phyloP scores from a whole-genome alignment of 441 rosid genomes.

The Aquilaria agallochum region DNA sequence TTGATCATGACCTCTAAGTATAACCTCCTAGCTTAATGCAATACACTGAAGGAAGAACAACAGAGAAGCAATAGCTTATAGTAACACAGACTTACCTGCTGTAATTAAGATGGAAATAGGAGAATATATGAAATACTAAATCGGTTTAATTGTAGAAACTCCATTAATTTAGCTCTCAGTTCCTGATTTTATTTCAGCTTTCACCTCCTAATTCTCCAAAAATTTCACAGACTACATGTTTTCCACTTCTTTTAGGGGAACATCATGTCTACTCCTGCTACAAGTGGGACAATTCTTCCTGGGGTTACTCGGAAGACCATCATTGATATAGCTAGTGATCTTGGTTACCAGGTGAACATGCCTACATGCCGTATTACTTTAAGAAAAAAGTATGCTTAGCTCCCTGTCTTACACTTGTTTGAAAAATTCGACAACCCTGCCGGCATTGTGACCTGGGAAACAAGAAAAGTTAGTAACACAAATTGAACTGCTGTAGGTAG shows the following conservation, averaged over 20 bases:
- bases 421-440: no score
- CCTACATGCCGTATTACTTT: background rate
- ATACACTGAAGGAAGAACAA: background rate
- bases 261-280: slow-evolving; percentile 61
- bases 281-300: slow-evolving; percentile 62
- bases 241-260: slow-evolving; percentile 38
- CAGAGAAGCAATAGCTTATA: background rate
- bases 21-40: background rate
- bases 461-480: background rate
- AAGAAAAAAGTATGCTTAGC: background rate
- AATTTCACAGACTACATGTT: no score
- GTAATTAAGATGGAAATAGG: no score
- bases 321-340: slow-evolving; percentile 62
- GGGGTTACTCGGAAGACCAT: slow-evolving; percentile 77
- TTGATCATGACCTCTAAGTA: no score
- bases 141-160: no score
- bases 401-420: background rate
- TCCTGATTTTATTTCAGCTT: no score
- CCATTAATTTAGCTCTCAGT: no score
- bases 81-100: background rate
- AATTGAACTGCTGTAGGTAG: slow-evolving; percentile 29
- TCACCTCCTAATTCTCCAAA: no score
- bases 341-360: slow-evolving; percentile 52
- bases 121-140: no score
- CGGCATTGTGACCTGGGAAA: no score